Percentiles rank a stretch among this genome's conserved stretches.
phyloP scores from a whole-genome alignment of 108 stramenopile genomes.

The Tribonema minus region DNA sequence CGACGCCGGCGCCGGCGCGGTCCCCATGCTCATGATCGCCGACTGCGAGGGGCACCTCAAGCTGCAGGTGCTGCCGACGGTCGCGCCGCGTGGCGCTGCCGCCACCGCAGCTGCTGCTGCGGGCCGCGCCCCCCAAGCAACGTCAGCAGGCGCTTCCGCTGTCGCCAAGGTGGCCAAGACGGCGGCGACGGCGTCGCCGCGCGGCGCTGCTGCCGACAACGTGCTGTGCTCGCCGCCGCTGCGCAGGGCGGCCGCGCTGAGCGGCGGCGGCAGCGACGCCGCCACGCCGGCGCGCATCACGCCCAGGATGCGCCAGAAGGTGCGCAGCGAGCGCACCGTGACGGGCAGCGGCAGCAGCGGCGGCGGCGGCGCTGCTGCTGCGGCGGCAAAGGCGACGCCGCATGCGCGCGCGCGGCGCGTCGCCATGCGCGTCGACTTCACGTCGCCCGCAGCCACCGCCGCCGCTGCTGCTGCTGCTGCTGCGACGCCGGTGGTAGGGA shows the following conservation, averaged over 20 bases:
- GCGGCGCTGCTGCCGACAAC: not conserved
- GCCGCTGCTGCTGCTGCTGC: too few species aligned
- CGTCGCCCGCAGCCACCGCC: too few species aligned
- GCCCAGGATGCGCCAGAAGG: too few species aligned
- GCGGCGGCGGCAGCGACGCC: too few species aligned
- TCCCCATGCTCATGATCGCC: slow-evolving; percentile 28
- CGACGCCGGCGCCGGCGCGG: not conserved
- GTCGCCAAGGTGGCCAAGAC: not conserved
- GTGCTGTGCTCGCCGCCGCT: not conserved
- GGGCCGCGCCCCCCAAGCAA: not conserved
- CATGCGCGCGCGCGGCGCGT: too few species aligned
- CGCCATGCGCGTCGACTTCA: too few species aligned
- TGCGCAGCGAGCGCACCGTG: too few species aligned
- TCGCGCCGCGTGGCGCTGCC: not conserved
- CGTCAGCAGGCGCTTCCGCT: not conserved
- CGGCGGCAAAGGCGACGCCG: slow-evolving; percentile 5
- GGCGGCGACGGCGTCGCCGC: not conserved
- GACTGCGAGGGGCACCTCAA: slow-evolving; percentile 13
- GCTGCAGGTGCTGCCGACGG: slow-evolving; percentile 25
- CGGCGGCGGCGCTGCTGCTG: too few species aligned
- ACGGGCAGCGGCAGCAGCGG: too few species aligned
- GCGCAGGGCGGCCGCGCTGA: too few species aligned
- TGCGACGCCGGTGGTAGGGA: too few species aligned
- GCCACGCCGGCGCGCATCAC: too few species aligned
- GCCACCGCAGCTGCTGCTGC: not conserved